Percentiles rank a stretch among this genome's conserved stretches.
These are phyloP conservation scores for Arthrobotrys megalospora DNA, from an alignment of 2,329 filamentous ascomycete genomes.

Conservation along the genomic window DNA sequence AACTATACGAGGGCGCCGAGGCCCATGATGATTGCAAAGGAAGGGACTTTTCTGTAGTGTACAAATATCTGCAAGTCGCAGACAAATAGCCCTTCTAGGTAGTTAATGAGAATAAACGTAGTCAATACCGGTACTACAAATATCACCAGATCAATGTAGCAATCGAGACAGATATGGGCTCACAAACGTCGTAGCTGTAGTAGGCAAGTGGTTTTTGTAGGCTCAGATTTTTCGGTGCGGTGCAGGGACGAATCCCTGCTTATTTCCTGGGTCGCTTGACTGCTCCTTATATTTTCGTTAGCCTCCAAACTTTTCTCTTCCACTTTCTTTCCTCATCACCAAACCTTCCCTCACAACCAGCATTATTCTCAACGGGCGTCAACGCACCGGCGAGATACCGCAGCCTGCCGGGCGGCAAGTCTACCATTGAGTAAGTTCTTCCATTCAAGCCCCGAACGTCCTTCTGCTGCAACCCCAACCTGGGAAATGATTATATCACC, in stretches of 20 bases:
- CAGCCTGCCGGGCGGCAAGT: background rate
- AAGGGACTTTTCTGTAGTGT: slow-evolving; percentile 86
- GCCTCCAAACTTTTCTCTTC: background rate
- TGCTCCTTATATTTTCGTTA: slow-evolving; percentile 9
- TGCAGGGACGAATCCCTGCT: slow-evolving; percentile 2
- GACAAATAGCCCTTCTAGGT: slow-evolving; percentile 65
- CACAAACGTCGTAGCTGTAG: too few species aligned
- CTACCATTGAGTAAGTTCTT: slow-evolving; percentile 10
- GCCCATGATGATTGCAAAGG: slow-evolving; percentile 75
- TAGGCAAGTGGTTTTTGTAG: too few species aligned
- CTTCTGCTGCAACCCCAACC: background rate
- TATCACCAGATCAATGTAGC: too few species aligned
- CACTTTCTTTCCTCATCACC: background rate
- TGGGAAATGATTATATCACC: slow-evolving; percentile 60
- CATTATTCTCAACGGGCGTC: background rate
- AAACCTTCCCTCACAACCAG: background rate
- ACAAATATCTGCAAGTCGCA: slow-evolving; percentile 77
- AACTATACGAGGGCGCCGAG: slow-evolving; percentile 79
- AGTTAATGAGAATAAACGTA: background rate
- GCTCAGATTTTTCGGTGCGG: too few species aligned
- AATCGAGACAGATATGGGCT: too few species aligned
- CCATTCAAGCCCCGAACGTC: background rate
- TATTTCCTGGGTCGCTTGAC: background rate
- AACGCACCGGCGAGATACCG: background rate
- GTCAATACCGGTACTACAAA: background rate